Evolutionary conservation across 164 flowering plant species (phyloP), one percentile per base, ranked within the genome.

Genomic region (Cinnamomum micranthum): DNA sequence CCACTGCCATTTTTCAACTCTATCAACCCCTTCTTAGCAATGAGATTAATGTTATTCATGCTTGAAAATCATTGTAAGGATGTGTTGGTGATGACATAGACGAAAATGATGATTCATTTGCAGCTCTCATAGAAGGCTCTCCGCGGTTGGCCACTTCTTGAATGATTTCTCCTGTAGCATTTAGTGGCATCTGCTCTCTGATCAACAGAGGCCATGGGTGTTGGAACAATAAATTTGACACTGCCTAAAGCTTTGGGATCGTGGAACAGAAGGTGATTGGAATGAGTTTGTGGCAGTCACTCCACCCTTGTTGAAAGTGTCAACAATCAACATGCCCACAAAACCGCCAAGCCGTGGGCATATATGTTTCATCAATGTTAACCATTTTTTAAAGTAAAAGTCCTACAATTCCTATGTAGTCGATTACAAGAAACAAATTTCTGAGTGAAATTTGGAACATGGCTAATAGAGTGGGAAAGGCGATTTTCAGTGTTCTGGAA

Each of bases 271-370:
- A 63, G 94, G 94, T 22, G 97, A 87, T 75, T 86, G 96, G 82
- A 90, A 91, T 41, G 69, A 71, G 76, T 83, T 91, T 62, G 87
- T 79, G 33, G 85, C 74, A 72, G 75, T 77, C 19, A 87, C 93
- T 63, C 89, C 87, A 66, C 92, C 93, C 77, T 89, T 76, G 87
- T 93, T 92, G 81, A 92, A 92, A 67, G 99, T 93, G 83, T 95
- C 99, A 68, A 93, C 99, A 72, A 82, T 95, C 99, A 68, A 95
- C 99, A 72, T 95, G 93, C 90, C 99, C 94, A 88, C 68, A 75
- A 80, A 77, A 25, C 23, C 77, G 73, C 65, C 69, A 19, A 35
- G 31, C 12, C 27, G 25, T 10, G 14, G 27, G 67, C 15, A 23
- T 23, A 23, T 23, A 35, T 35, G 47, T 35, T 35, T 35, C 47